These are phyloP conservation scores for Aristolochia californica DNA, from an alignment of 164 flowering plant species.

Conservation along the genomic window DNA sequence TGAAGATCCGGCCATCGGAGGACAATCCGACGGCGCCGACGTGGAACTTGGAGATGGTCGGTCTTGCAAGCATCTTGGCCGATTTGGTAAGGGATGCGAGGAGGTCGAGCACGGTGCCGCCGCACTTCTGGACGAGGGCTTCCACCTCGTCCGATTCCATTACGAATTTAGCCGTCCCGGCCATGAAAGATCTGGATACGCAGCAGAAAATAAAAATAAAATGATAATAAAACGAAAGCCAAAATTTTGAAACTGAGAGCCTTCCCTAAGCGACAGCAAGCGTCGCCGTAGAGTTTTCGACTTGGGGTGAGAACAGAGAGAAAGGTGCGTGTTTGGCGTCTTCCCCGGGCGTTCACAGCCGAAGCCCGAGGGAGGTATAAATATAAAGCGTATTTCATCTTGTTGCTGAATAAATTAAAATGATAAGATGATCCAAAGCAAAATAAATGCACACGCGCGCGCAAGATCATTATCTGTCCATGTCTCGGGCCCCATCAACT, in stretches of 20 bases:
- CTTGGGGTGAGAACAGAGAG: too few species aligned
- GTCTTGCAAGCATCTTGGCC: conserved; percentile 60
- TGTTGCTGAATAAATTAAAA: too few species aligned
- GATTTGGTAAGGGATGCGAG: conserved; percentile 48
- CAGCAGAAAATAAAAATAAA: neutral
- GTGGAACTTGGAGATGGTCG: conserved; percentile 73
- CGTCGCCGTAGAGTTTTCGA: too few species aligned
- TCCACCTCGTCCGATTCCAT: conserved; percentile 47
- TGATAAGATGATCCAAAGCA: too few species aligned
- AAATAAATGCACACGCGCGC: too few species aligned
- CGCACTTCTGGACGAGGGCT: conserved; percentile 30
- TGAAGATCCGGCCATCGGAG: conserved; percentile 64
- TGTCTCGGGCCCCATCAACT: too few species aligned
- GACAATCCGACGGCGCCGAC: conserved; percentile 76
- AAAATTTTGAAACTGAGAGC: neutral
- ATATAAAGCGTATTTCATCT: too few species aligned
- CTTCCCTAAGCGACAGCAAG: neutral
- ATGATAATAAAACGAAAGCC: neutral
- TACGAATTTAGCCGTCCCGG: conserved; percentile 29
- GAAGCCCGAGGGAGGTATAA: too few species aligned
- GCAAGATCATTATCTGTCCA: too few species aligned
- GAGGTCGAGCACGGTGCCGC: conserved; percentile 31
- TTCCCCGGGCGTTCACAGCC: too few species aligned
- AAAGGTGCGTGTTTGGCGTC: too few species aligned
- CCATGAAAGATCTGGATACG: neutral